Evolutionary conservation across 208 protist genomes (phyloP), one percentile per base, ranked within the genome.

Genomic region (Crithidia sp.): DNA sequence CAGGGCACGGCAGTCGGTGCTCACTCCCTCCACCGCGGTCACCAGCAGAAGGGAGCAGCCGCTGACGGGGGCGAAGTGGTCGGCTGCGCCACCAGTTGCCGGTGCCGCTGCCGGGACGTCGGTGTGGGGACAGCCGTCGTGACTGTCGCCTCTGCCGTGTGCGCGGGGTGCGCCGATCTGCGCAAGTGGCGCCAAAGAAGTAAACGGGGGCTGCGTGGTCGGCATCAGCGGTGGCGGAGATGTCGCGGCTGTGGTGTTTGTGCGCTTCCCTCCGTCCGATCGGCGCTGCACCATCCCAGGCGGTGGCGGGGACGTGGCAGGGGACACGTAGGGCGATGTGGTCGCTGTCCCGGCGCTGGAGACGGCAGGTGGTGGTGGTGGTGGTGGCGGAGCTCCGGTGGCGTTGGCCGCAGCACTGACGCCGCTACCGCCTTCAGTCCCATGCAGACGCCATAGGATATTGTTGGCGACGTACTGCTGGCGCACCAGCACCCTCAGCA

Each of bases 1-100:
- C 58, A 96, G 74, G 3, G 86, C 77, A 28, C 43, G 69, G 45
- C 39, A 76, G 65, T 85, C 68, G 37, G 53, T 41, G 63, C 76
- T 73, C 17, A 78, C 64, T 0, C 77, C 82, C 57, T 93, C 88
- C 58, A 93, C 88, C 7, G 77, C 85, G 0, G 88, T 86, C 10
- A 88, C 74, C 17, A 96, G 55, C 45, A 96, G 71, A 4, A 96
- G 77, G 16, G 87, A 93, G 66, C 74, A 79, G 53, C 64, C 53
- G 47, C 58, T 37, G 40, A 77, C 16, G 45, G 72, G 59, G 28
- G 58, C 40, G 28, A 77, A 77, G 37, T 0, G n/a, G 14, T 60
- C 58, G 28, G 28, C 28, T 8, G 14, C 17, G n/a, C 16, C 58
- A 5, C 8, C 13, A 28, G n/a, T n/a, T 28, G 28, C 50, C 17